Evolutionary conservation across 257 asterid genomes (phyloP).

Genomic region (Dorcoceras hygrometricum): DNA sequence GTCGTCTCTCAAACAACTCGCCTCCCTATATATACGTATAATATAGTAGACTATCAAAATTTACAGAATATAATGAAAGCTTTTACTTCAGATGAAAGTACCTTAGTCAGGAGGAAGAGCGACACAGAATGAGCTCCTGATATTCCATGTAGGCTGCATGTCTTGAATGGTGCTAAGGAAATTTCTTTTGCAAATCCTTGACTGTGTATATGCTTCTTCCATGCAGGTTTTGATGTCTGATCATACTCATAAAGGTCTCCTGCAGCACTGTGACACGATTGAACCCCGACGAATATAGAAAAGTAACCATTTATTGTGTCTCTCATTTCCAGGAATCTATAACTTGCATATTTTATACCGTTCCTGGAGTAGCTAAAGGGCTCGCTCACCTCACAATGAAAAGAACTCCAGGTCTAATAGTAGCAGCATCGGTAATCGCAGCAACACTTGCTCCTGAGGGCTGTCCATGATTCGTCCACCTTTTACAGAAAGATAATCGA

Average conservation of each 20-base stretch:
- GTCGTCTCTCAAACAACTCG: conserved; percentile 61
- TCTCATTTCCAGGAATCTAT: neutral
- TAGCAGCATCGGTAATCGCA: conserved; percentile 55
- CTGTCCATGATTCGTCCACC: conserved; percentile 80
- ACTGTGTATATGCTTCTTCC: conserved; percentile 78
- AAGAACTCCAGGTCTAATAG: conserved; percentile 44
- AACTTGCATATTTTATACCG: neutral
- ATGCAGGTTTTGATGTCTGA: conserved; percentile 59
- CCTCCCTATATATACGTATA: conserved; percentile 42
- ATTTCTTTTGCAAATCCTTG: conserved; percentile 39
- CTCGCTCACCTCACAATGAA: conserved; percentile 63
- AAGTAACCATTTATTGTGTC: neutral
- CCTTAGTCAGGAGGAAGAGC: conserved; percentile 71
- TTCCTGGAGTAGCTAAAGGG: neutral
- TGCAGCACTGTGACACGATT: conserved; percentile 45
- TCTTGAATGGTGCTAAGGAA: conserved; percentile 43
- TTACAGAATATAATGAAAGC: neutral
- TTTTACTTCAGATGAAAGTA: conserved; percentile 5
- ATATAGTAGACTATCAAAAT: neutral
- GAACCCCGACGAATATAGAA: conserved; percentile 20
- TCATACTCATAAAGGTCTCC: conserved; percentile 92
- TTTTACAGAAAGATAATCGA: conserved; percentile 13
- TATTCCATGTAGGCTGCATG: conserved; percentile 54
- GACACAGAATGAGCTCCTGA: conserved; percentile 52
- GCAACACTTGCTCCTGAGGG: conserved; percentile 79